Conservation (phyloP, 2,329 filamentous ascomycete genomes). For the Epichloe uncinata region DNA sequence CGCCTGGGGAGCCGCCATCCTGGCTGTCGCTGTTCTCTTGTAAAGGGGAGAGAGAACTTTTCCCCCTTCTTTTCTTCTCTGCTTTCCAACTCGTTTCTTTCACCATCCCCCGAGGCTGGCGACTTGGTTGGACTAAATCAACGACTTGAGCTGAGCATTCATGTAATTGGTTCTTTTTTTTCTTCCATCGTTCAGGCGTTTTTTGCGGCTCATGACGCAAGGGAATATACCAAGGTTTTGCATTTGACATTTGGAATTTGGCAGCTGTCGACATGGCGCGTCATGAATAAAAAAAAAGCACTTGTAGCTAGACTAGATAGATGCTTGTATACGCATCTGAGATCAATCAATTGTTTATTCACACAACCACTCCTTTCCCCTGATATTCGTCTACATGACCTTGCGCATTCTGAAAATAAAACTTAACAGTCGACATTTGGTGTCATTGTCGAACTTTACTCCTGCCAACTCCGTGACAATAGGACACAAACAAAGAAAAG, state of each 20-base stretch:
- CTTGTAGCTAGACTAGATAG: conserved; percentile 2
- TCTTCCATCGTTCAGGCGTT: background rate
- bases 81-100: background rate
- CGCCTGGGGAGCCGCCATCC: conserved; percentile 12
- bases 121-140: background rate
- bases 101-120: background rate
- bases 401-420: background rate
- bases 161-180: background rate
- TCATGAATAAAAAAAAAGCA: background rate
- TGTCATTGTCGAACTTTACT: background rate
- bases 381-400: background rate
- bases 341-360: background rate
- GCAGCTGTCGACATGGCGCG: background rate
- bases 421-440: background rate
- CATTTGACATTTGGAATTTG: conserved; percentile 1
- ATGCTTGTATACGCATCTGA: conserved; percentile 1
- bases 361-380: background rate
- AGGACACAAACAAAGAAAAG: too few relatives aligned
- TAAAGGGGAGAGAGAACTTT: conserved; percentile 7
- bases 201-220: background rate
- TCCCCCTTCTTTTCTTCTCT: background rate
- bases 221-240: conserved; percentile 2
- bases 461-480: background rate
- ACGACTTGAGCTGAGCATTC: background rate
- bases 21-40: conserved; percentile 15